Conservation (phyloP, 108 stramenopile genomes). For the Aurantiochytrium sp. region DNA sequence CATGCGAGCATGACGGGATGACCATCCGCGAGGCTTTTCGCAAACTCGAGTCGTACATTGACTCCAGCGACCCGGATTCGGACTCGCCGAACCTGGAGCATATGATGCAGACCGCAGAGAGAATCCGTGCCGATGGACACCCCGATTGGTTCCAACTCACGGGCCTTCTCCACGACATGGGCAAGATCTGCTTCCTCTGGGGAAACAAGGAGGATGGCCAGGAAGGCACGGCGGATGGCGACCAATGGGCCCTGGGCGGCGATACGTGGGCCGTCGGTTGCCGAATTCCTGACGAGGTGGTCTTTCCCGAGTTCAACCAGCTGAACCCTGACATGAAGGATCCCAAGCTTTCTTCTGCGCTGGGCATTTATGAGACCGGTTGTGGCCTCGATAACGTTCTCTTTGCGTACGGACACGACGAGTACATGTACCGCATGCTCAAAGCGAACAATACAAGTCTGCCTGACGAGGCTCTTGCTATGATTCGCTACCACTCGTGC, state of each 20-base stretch:
- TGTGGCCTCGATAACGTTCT: conserved; percentile 60
- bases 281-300: conserved; percentile 43
- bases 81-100: conserved; percentile 64
- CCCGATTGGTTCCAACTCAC: conserved; percentile 69
- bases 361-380: conserved; percentile 58
- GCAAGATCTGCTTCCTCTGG: conserved; percentile 73
- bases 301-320: conserved; percentile 64
- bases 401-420: conserved; percentile 71
- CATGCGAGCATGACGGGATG: conserved; percentile 49
- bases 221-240: conserved; percentile 57
- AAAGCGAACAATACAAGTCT: conserved; percentile 55
- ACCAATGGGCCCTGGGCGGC: conserved; percentile 72
- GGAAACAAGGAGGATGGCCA: conserved; percentile 60
- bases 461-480: conserved; percentile 62
- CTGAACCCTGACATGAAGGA: conserved; percentile 67
- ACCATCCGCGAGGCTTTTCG: conserved; percentile 64
- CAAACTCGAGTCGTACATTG: conserved; percentile 64
- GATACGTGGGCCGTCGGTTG: conserved; percentile 72
- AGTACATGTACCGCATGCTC: conserved; percentile 74
- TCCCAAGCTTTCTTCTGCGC: conserved; percentile 44
- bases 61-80: conserved; percentile 67
- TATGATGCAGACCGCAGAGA: conserved; percentile 68
- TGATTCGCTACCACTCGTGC: conserved; percentile 64
- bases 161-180: conserved; percentile 71
- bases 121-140: conserved; percentile 59